Evolutionary conservation across 106 monocot genomes (phyloP).

Genomic region (Agapanthus africanus): DNA sequence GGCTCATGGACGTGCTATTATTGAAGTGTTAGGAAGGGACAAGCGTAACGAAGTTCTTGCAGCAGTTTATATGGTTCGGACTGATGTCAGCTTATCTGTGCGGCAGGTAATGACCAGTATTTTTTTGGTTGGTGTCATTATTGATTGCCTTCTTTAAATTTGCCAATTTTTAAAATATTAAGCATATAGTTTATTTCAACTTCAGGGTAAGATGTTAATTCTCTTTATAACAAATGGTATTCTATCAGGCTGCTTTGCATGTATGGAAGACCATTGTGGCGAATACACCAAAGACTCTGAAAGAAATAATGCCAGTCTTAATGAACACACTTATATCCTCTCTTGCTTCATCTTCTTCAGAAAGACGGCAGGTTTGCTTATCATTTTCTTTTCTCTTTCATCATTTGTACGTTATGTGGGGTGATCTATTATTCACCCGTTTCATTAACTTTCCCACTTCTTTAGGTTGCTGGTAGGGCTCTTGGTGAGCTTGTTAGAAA

Average conservation of each 20-base stretch:
- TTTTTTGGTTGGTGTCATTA: background rate
- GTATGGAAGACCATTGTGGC: constrained; percentile 99
- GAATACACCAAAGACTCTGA: constrained; percentile 95
- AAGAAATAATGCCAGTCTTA: constrained; percentile 96
- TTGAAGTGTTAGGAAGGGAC: constrained; percentile 80
- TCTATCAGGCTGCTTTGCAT: constrained; percentile 79
- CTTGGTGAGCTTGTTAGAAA: constrained; percentile 97
- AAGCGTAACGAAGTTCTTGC: constrained; percentile 96
- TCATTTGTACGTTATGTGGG: background rate
- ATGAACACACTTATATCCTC: constrained; percentile 94
- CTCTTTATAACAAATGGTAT: background rate
- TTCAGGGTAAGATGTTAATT: background rate
- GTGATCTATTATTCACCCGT: background rate
- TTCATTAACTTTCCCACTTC: background rate
- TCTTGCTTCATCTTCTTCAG: constrained; percentile 80
- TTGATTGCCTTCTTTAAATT: no score
- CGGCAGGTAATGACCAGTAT: constrained; percentile 57
- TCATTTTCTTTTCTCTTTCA: background rate
- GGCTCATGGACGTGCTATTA: constrained; percentile 98
- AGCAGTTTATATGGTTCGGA: constrained; percentile 93
- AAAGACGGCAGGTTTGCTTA: constrained; percentile 78
- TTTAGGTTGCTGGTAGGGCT: constrained; percentile 89
- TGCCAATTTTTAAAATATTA: background rate
- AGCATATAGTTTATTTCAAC: background rate
- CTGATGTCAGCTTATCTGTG: constrained; percentile 92